Base-by-base conservation (phyloP, 768 basidiomycete genomes). In the Mycena latifolia region DNA sequence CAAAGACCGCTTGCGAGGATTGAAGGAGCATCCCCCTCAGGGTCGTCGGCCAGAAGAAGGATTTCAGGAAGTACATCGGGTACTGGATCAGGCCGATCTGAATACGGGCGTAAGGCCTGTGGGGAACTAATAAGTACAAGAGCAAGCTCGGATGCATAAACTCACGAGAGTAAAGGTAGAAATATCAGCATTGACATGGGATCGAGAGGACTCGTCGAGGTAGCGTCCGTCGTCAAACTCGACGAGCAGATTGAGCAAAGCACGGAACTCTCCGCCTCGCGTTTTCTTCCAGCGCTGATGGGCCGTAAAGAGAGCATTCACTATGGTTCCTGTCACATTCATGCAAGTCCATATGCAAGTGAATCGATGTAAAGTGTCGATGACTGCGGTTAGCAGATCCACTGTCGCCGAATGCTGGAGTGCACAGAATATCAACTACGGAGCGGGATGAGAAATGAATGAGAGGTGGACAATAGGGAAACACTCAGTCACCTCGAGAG, bases 301-400 rank as follows among this genome's bases (percentile, higher is more conserved):
- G 3, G 89, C 86, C 29, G 81, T 76, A 70, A 88, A 87, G 25
- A 95, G 83, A 0, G 90, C 85, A 9, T 79, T 77, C 3, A 89
- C 82, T 56, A 94, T 88, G 0, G 72, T 77, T 22, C 80, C 78
- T 65, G 86, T 85, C 14, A 78, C 84, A 71, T 92, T 84, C 89
- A 94, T 92, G 65, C 90, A 92, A 15, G 86, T 85, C 93, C 92
- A 95, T 52, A 94, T 88, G 24, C 86, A 84, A 14, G 86, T 84
- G 70, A 90, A 90, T 9, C 90, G 87, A 64, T 88, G 85, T n/a
- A 95, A 81, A 6, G 88, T 88, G 67, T 91, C 88, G n/a, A 93
- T 83, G 1, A 92, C 84, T 0, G 86, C 85, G 5, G 82, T 81
- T 28, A 93, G 80, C 9, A 88, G 77, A 24, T 90, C 86, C 0